These are phyloP conservation scores for Penicillium sp. DNA, from an alignment of 2,329 filamentous ascomycete species.

Conservation along the genomic window DNA sequence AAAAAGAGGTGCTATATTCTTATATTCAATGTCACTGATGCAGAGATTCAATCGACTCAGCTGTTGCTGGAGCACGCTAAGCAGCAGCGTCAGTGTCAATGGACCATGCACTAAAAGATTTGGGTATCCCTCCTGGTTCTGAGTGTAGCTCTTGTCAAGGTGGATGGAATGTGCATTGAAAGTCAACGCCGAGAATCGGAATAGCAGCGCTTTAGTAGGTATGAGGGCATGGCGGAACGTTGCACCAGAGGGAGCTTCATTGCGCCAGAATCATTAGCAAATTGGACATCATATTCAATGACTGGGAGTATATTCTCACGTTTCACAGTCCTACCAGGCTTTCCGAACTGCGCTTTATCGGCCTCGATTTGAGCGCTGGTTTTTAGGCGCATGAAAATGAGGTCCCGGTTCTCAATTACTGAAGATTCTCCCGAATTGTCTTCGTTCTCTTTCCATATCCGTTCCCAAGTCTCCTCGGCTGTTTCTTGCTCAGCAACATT, in stretches of 20 bases:
- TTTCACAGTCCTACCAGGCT: conserved; percentile 31
- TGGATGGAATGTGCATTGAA: conserved; percentile 94
- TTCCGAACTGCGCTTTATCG: conserved; percentile 23
- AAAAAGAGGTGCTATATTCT: conserved; percentile 78
- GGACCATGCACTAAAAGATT: conserved; percentile 84
- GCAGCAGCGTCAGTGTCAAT: conserved; percentile 71
- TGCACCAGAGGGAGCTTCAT: conserved; percentile 48
- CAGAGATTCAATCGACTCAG: conserved; percentile 33
- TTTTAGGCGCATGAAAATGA: conserved; percentile 61
- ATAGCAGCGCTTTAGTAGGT: conserved; percentile 70
- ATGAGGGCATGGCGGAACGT: conserved; percentile 59
- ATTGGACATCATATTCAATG: neutral
- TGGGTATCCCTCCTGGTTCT: conserved; percentile 68
- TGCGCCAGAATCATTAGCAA: conserved; percentile 17
- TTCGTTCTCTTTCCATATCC: conserved; percentile 45
- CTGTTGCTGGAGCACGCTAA: conserved; percentile 63
- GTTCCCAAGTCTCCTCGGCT: conserved; percentile 33
- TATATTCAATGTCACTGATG: conserved; percentile 66
- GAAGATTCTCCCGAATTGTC: conserved; percentile 42
- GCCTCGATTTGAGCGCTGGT: conserved; percentile 33
- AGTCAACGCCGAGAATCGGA: conserved; percentile 85
- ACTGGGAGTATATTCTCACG: conserved; percentile 27
- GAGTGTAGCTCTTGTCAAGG: conserved; percentile 69
- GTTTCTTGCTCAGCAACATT: conserved; percentile 36
- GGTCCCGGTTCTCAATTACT: conserved; percentile 57